phyloP scores from a whole-genome alignment of 2,329 filamentous ascomycete species.

The Graphium sp. region DNA sequence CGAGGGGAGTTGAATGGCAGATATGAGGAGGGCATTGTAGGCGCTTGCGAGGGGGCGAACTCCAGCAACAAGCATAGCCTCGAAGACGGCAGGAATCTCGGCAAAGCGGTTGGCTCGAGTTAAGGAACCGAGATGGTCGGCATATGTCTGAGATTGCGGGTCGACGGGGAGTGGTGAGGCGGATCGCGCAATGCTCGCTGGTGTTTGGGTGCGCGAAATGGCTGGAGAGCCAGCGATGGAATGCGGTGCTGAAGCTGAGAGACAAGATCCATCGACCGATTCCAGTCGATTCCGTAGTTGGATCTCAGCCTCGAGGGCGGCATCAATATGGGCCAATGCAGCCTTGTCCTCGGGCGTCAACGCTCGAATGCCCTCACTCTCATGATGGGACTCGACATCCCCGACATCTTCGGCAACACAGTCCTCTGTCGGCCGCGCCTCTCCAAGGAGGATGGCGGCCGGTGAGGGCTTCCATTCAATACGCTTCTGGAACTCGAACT shows the following conservation, averaged over 20 bases:
- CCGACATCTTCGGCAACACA: conserved; percentile 14
- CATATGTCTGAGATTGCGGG: conserved; percentile 52
- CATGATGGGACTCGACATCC: conserved; percentile 13
- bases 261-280: conserved; percentile 17
- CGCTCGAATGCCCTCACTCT: conserved; percentile 5
- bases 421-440: conserved; percentile 34
- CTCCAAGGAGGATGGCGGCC: conserved; percentile 39
- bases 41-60: conserved; percentile 66
- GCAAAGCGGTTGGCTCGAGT: conserved; percentile 57
- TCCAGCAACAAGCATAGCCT: conserved; percentile 71
- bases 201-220: conserved; percentile 21
- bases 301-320: conserved; percentile 67
- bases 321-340: conserved; percentile 67
- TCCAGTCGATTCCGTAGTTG: conserved; percentile 31
- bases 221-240: conserved; percentile 23
- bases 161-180: conserved; percentile 45
- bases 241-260: conserved; percentile 18
- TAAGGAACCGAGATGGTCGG: conserved; percentile 62
- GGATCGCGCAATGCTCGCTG: conserved; percentile 32
- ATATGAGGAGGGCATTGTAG: conserved; percentile 82
- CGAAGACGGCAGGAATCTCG: conserved; percentile 82
- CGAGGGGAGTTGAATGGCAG: conserved; percentile 66
- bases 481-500: conserved; percentile 75
- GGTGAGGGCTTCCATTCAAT: conserved; percentile 71
- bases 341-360: conserved; percentile 21